Evolutionary conservation across 78 protist genomes (phyloP).

Genomic region (slime mould (Dictyostelium discoideum)): dicty_2.7 NC_007091.3:637001-637500

Average conservation of each 20-base stretch:
- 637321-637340: background rate
- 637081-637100: slow-evolving; percentile 39
- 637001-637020: slow-evolving; percentile 56
- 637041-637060: slow-evolving; percentile 47
- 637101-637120: background rate
- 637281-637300: slow-evolving; percentile 5
- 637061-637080: background rate
- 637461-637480: slow-evolving; percentile 15
- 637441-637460: background rate
- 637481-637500: slow-evolving; percentile 23
- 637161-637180: background rate
- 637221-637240: background rate
- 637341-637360: background rate
- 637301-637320: slow-evolving; percentile 13
- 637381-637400: background rate
- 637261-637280: background rate
- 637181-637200: background rate
- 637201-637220: background rate
- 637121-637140: background rate
- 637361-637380: background rate
- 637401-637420: background rate
- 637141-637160: background rate
- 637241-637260: background rate
- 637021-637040: slow-evolving; percentile 49
- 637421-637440: background rate